A percentile compares a stretch with the other conserved stretches of the same genome.
phyloP scores from a whole-genome alignment of 2,329 filamentous ascomycete genomes.

The Calonectria pseudoreteaudii region DNA sequence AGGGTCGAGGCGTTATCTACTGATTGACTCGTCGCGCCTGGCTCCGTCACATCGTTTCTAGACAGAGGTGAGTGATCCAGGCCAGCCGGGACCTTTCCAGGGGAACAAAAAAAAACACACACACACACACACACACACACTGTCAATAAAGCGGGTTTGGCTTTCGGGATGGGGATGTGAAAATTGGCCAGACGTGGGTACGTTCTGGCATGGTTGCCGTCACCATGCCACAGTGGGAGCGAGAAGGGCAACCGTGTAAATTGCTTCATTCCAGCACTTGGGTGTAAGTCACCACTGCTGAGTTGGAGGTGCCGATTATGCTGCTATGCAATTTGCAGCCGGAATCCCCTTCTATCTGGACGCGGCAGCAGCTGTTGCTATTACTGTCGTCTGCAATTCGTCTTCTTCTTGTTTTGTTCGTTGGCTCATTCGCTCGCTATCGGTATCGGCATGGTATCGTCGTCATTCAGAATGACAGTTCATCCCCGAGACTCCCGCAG shows the following conservation, averaged over 20 bases:
- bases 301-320: background rate
- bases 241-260: background rate
- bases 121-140: no score
- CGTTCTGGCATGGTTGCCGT: background rate
- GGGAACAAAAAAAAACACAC: background rate
- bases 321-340: background rate
- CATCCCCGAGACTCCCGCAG: constrained; percentile 8
- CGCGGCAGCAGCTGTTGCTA: background rate
- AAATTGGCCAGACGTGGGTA: background rate
- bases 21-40: background rate
- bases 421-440: background rate
- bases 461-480: background rate
- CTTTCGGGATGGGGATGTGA: background rate
- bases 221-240: background rate
- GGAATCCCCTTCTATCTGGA: constrained; percentile 15
- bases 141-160: background rate
- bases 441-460: constrained; percentile 1
- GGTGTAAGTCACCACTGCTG: background rate
- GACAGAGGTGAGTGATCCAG: background rate
- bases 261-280: constrained; percentile 18
- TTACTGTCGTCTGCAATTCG: background rate
- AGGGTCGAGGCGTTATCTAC: background rate
- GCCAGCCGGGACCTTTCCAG: background rate
- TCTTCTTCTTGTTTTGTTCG: background rate
- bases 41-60: background rate